phyloP scores from a whole-genome alignment of 768 basidiomycete genomes.

The Boletus eberwhitei region DNA sequence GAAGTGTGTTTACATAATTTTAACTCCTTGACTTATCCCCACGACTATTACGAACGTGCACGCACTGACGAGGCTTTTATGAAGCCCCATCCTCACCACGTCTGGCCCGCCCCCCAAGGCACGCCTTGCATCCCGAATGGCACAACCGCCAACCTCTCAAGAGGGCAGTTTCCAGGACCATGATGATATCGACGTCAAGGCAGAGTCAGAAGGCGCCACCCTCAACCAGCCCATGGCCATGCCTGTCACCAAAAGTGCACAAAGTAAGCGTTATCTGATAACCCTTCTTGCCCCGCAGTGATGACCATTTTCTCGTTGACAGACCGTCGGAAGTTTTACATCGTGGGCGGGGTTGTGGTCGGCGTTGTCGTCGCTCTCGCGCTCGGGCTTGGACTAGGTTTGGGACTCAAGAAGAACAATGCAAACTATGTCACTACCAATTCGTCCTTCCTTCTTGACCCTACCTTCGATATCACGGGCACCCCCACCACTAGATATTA shows the following conservation, averaged over 20 bases:
- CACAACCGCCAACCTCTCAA: background rate
- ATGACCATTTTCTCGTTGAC: background rate
- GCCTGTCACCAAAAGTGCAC: background rate
- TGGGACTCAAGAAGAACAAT: slow-evolving; percentile 23
- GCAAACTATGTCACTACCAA: slow-evolving; percentile 21
- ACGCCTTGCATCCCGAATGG: slow-evolving; percentile 7
- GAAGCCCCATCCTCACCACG: background rate
- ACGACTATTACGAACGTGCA: slow-evolving; percentile 16
- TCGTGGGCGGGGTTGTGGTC: slow-evolving; percentile 14
- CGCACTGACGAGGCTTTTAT: background rate
- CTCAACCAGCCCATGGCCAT: background rate
- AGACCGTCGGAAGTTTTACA: slow-evolving; percentile 22
- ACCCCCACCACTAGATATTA: slow-evolving; percentile 40
- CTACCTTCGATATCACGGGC: slow-evolving; percentile 24
- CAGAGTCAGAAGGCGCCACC: background rate
- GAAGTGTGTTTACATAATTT: too few relatives aligned
- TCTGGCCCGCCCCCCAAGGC: background rate
- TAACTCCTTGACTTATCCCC: background rate
- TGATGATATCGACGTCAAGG: background rate
- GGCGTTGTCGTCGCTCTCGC: slow-evolving; percentile 18
- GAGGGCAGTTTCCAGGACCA: slow-evolving; percentile 6
- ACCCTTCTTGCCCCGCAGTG: background rate
- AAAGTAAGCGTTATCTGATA: slow-evolving; percentile 8
- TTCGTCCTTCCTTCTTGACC: slow-evolving; percentile 29
- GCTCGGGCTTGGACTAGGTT: slow-evolving; percentile 29